Evolutionary conservation across 768 basidiomycete species (phyloP), one percentile per base, ranked within the genome.

Genomic region (Lentinula sp.): DNA sequence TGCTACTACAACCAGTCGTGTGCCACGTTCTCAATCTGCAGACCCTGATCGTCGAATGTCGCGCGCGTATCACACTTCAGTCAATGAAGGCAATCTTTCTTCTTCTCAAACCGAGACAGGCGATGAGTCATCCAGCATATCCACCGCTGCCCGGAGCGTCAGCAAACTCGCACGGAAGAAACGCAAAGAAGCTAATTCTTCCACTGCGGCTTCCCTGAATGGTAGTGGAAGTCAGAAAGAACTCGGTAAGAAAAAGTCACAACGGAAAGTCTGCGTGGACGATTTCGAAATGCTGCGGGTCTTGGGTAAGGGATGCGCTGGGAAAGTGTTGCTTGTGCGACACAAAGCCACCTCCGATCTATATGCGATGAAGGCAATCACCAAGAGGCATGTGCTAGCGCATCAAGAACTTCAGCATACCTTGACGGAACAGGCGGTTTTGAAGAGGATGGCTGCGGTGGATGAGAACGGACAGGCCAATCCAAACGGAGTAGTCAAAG

Each of bases 201-300:
- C 52, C 51, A 32, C 31, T 34, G 15, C 39, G 7, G 64, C 62
- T n/a, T 58, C 49, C 3, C 31, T 48, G 45, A 61, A 59, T 15
- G 65, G 69, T 31, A 63, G 67, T 18, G 62, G 69, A 39, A 72
- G 68, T 52, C 68, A 67, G 10, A 69, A 68, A 2, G 60, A 64
- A n/a, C 69, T 69, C 56, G 66, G 35, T 73, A 75, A 72, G 31
- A 78, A 72, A 71, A 83, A 81, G 68, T 83, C 84, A 67, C 87
- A 83, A 60, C 81, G 85, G 57, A 93, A 93, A 73, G 89, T 93
- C 37, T 76, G 79, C 48, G 82, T 98, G 61, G 84, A 93, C 65
- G 95, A 98, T 75, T 99, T 99, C 71, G 94, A 98, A 76, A 92
- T 98, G 85, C 87, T 98, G 81, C 84, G 93, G 15, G 96, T 98